These are phyloP conservation scores for Lactarius hatsudake DNA, from an alignment of 768 basidiomycete species.

Conservation along the genomic window DNA sequence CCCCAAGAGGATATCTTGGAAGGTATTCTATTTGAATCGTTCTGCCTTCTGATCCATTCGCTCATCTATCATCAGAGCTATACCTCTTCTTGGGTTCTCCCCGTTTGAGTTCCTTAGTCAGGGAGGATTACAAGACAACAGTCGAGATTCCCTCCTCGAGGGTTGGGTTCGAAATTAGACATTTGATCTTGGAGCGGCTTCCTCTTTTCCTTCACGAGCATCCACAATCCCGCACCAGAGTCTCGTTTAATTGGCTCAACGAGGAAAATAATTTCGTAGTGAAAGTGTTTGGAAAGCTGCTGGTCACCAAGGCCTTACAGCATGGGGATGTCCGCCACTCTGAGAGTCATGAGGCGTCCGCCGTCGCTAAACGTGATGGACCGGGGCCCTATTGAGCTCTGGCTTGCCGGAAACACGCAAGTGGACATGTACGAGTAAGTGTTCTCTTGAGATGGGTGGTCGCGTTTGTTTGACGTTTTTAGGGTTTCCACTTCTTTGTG, in stretches of 20 bases:
- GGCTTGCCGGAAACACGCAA: constrained; percentile 70
- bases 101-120: constrained; percentile 67
- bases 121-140: constrained; percentile 69
- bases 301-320: constrained; percentile 58
- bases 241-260: constrained; percentile 67
- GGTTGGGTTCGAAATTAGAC: constrained; percentile 49
- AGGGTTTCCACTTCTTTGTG: constrained; percentile 87
- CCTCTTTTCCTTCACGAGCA: constrained; percentile 93
- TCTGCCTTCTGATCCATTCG: not conserved
- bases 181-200: constrained; percentile 75
- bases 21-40: constrained; percentile 40
- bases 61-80: constrained; percentile 48
- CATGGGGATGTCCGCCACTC: constrained; percentile 49
- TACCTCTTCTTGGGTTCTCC: constrained; percentile 75
- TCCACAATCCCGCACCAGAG: constrained; percentile 57
- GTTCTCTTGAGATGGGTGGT: constrained; percentile 1
- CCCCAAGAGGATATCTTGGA: constrained; percentile 92
- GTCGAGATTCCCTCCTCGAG: constrained; percentile 49
- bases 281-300: constrained; percentile 61
- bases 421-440: constrained; percentile 93
- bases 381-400: constrained; percentile 66
- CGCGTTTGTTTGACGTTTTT: constrained; percentile 5
- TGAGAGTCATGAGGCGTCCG: constrained; percentile 67
- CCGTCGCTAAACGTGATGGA: constrained; percentile 56
- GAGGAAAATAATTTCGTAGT: constrained; percentile 65